Base-by-base conservation (phyloP, 345 rosid genomes). In the Rhodamnia rubescens region DNA sequence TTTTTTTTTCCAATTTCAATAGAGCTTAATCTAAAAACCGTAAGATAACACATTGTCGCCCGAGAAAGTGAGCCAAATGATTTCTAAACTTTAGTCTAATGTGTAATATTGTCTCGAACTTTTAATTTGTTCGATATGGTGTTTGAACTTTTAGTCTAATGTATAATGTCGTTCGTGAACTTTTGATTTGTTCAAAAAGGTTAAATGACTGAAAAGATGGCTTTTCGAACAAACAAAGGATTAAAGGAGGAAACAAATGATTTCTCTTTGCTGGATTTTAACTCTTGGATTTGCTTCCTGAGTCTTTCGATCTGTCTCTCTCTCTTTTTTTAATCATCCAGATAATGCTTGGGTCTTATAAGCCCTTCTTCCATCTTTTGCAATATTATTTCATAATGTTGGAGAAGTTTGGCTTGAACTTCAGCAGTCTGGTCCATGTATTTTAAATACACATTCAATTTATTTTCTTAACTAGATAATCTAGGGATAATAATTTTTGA, bases 131-230 rank as follows among this genome's bases (percentile, higher is more conserved):
- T n/a, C 8, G 12, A 24, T 58, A 4, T 12, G 2, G 1, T n/a
- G 9, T 1, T 12, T n/a, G 14, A 59, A 59, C 9, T n/a, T 59
- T 59, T n/a, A 59, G 27, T 0, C 4, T 1, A 13, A n/a, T 2
- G 2, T 59, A 12, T 3, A 13, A 2, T 13, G 3, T 59, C 2
- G 0, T 59, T 59, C 14, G 1, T 6, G 0, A 59, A 59, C 0
- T n/a, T 58, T n/a, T 4, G 6, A 59, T n/a, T 11, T 11, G 5
- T 57, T 57, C 27, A 26, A 57, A 11, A 57, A 36, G 40, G 3
- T 3, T 36, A 36, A 36, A 36, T 36, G 40, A 36, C 40, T 3
- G 40, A 36, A 36, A 36, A 36, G 40, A 36, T 36, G 3, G 40
- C 40, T 36, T 36, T 36, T 36, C 40, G 40, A 36, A 36, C 40